phyloP scores from a whole-genome alignment of 2,329 filamentous ascomycete species.

The Penicillium sp. region DNA sequence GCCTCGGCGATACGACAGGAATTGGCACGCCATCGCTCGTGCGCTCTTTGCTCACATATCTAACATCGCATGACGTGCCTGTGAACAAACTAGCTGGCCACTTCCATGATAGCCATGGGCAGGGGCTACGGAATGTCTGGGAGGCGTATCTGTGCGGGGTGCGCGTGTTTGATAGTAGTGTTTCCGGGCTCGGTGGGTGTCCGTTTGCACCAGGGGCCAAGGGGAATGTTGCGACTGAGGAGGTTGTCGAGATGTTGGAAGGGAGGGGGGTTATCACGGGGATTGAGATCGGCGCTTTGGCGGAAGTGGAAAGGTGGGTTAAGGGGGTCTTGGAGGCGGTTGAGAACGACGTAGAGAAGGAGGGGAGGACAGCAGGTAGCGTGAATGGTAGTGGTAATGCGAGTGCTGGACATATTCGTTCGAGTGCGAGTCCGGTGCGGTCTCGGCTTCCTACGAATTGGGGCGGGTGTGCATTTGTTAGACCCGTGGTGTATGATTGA shows the following conservation, averaged over 20 bases:
- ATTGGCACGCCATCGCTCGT: conserved; percentile 69
- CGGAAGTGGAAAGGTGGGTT: not conserved
- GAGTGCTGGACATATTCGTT: not conserved
- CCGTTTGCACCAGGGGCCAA: conserved; percentile 85
- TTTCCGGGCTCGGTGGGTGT: conserved; percentile 81
- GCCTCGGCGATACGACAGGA: conserved; percentile 86
- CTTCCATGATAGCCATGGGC: conserved; percentile 88
- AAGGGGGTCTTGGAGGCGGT: not conserved
- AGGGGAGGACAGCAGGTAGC: not conserved
- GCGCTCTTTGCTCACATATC: conserved; percentile 36
- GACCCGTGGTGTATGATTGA: not conserved
- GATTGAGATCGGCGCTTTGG: conserved; percentile 57
- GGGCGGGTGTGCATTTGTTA: not conserved
- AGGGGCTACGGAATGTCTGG: conserved; percentile 81
- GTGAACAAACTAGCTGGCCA: conserved; percentile 77
- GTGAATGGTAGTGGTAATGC: not conserved
- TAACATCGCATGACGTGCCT: conserved; percentile 60
- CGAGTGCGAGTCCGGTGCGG: not conserved
- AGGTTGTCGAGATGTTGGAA: conserved; percentile 72
- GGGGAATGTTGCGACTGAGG: conserved; percentile 84
- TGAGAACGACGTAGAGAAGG: not conserved
- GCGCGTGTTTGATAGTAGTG: conserved; percentile 77
- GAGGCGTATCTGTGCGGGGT: conserved; percentile 79
- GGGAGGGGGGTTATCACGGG: conserved; percentile 73
- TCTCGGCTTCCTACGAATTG: not conserved